Evolutionary conservation across 768 basidiomycete species (phyloP), one percentile per base, ranked within the genome.

Genomic region (Boletus patriciae): DNA sequence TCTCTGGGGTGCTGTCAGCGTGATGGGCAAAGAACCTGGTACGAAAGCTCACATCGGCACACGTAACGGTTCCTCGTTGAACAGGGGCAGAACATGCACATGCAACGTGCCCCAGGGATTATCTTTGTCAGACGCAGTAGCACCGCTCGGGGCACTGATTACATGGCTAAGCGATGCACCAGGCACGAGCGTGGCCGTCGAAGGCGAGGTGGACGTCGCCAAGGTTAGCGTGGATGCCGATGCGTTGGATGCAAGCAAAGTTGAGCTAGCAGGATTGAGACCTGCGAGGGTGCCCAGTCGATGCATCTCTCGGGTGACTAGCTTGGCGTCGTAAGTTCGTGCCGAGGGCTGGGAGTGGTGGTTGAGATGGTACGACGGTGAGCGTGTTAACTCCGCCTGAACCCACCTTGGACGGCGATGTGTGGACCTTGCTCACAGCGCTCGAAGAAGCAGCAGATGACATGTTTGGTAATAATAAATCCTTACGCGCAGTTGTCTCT

Each of bases 51-150:
- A 88, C 90, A 98, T 93, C 23, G 93, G 88, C 50, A 88, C 82
- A 57, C 86, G 81, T 19, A 98, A 79, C 3, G 89, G 87, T 66
- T 94, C 91, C 36, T 93, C 90, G 50, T 95, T 95, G 77, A 98
- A 98, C 5, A 96, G 73, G 1, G 94, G 94, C 4, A 98, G 76
- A 34, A 97, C 88, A 68, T 92, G 86, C 33, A 95, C 85, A 70
- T 94, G 91, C 21, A 98, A 74, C 23, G 84, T 76, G 47, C 84
- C 83, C 93, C 93, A 96, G 12, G 94, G 90, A 62, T 76, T 77
- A 44, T 92, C 90, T 11, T 79, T 74, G 3, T 79, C 76, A 1
- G 78, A 70, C 12, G 75, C 72, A 2, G 77, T 50, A 18, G 57
- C 31, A 47, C 61, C 34, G 46, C 61, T 47, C 33, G 68, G 13